phyloP scores from a whole-genome alignment of 331 rosid species.

The Phaseolus coccineus region DNA sequence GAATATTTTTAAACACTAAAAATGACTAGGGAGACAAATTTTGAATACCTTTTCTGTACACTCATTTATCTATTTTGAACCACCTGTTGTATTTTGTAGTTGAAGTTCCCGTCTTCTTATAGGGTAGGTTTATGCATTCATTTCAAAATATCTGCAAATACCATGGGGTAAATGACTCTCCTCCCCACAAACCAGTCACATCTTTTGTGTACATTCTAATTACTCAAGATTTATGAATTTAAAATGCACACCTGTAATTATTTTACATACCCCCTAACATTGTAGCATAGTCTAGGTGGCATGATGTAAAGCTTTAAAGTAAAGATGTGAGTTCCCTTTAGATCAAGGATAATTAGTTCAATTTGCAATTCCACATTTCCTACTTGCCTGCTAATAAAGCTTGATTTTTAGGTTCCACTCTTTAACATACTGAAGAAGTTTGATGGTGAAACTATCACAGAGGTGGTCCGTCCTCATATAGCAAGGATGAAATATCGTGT shows the following conservation, averaged over 20 bases:
- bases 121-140: too few species aligned
- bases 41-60: not conserved
- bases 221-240: not conserved
- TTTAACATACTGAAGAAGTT: constrained; percentile 96
- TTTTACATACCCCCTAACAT: not conserved
- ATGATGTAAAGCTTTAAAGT: constrained; percentile 4
- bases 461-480: constrained; percentile 91
- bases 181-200: not conserved
- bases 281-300: not conserved
- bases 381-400: constrained; percentile 37
- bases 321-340: constrained; percentile 12
- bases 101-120: too few species aligned
- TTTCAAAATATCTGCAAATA: not conserved
- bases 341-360: constrained; percentile 15
- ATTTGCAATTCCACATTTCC: not conserved
- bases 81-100: too few species aligned
- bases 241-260: not conserved
- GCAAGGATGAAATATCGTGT: constrained; percentile 95
- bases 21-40: not conserved
- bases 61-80: not conserved
- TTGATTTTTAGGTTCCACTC: constrained; percentile 80
- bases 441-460: constrained; percentile 93
- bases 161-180: not conserved
- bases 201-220: not conserved
- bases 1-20: not conserved